A percentile compares a stretch with the other conserved stretches of the same genome.
phyloP scores from a whole-genome alignment of 352 stramenopile genomes.

The Albugo candida region DNA sequence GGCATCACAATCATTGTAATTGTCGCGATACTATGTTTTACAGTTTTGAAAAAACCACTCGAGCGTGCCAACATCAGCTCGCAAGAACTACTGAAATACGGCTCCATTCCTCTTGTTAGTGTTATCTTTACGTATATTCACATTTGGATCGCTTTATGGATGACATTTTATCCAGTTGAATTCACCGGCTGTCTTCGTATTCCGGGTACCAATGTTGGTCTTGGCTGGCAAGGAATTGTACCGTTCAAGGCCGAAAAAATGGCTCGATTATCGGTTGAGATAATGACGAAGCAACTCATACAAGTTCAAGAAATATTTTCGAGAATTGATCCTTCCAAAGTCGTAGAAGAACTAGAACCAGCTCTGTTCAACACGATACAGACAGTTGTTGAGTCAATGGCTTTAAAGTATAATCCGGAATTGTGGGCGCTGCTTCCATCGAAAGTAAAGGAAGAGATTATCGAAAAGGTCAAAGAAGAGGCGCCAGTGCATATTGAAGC shows the following conservation, averaged over 20 bases:
- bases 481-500: slow-evolving; percentile 76
- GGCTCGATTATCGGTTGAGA: slow-evolving; percentile 82
- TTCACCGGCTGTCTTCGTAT: slow-evolving; percentile 84
- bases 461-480: slow-evolving; percentile 90
- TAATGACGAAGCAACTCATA: slow-evolving; percentile 90
- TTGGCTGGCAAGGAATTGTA: slow-evolving; percentile 97
- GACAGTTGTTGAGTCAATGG: slow-evolving; percentile 75
- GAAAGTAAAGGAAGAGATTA: slow-evolving; percentile 80
- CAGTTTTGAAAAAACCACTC: slow-evolving; percentile 39
- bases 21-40: slow-evolving; percentile 43
- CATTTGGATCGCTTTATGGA: slow-evolving; percentile 93
- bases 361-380: slow-evolving; percentile 81
- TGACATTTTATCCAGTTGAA: slow-evolving; percentile 95
- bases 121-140: slow-evolving; percentile 87
- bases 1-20: slow-evolving; percentile 30
- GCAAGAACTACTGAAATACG: slow-evolving; percentile 50
- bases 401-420: slow-evolving; percentile 75
- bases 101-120: slow-evolving; percentile 69
- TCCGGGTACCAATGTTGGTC: slow-evolving; percentile 73
- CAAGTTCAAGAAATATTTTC: slow-evolving; percentile 85
- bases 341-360: slow-evolving; percentile 85
- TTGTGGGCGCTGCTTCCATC: slow-evolving; percentile 54
- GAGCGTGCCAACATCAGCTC: slow-evolving; percentile 32
- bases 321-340: slow-evolving; percentile 74
- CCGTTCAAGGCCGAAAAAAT: slow-evolving; percentile 93